These are phyloP conservation scores for Saitozyma podzolica DNA, from an alignment of 768 basidiomycete species.

Conservation along the genomic window DNA sequence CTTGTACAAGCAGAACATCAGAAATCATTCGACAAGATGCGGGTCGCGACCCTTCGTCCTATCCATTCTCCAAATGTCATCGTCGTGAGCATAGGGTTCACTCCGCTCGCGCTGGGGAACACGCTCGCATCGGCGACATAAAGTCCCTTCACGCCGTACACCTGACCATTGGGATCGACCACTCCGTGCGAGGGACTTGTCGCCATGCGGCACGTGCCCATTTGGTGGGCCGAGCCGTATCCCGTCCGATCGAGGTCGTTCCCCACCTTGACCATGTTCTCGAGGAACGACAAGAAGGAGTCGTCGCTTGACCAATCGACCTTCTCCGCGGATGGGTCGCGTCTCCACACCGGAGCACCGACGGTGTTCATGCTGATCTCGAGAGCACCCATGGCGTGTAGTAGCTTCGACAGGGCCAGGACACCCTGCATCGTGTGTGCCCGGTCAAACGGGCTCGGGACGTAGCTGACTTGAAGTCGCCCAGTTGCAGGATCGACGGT, in stretches of 20 bases:
- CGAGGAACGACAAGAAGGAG: slow-evolving; percentile 12
- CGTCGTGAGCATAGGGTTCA: slow-evolving; percentile 38
- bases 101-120: slow-evolving; percentile 29
- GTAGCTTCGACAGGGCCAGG: slow-evolving; percentile 17
- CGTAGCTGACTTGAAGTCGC: slow-evolving; percentile 29
- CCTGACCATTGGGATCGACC: slow-evolving; percentile 12
- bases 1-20: too few relatives aligned
- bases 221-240: slow-evolving; percentile 43
- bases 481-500: slow-evolving; percentile 21
- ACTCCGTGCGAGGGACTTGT: slow-evolving; percentile 24
- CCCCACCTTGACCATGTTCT: slow-evolving; percentile 24
- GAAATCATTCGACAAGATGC: too few relatives aligned
- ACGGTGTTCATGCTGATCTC: slow-evolving; percentile 7
- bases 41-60: slow-evolving; percentile 3
- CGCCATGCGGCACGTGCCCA: slow-evolving; percentile 45
- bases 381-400: slow-evolving; percentile 5
- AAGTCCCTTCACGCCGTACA: slow-evolving; percentile 41
- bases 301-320: slow-evolving; percentile 11
- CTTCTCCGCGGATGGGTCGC: neutral
- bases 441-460: slow-evolving; percentile 28
- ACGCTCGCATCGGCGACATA: slow-evolving; percentile 46
- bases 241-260: slow-evolving; percentile 16
- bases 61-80: slow-evolving; percentile 25
- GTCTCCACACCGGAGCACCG: slow-evolving; percentile 6
- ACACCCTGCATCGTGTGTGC: slow-evolving; percentile 22